phyloP scores from a whole-genome alignment of 345 rosid species.

The Eucalyptus marginata region DNA sequence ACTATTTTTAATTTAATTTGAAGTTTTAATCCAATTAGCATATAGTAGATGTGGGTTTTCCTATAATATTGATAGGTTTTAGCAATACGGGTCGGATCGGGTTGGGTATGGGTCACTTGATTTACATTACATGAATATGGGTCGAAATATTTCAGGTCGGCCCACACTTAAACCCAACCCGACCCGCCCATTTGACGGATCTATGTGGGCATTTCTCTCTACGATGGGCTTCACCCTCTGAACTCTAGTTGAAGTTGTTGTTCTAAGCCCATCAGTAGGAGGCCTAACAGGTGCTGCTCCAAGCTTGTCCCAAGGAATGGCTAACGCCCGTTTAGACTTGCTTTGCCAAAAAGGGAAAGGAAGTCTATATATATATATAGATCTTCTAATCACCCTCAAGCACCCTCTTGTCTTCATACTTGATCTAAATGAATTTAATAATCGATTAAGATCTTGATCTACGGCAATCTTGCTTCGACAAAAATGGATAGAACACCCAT shows the following conservation, averaged over 20 bases:
- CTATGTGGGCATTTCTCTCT: background rate
- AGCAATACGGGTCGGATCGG: too few relatives aligned
- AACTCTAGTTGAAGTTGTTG: background rate
- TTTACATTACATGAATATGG: too few relatives aligned
- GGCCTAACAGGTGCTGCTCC: background rate
- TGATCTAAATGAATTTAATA: background rate
- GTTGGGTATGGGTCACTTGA: too few relatives aligned
- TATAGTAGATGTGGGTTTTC: too few relatives aligned
- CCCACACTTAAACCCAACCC: too few relatives aligned
- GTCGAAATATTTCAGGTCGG: too few relatives aligned
- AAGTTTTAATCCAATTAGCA: too few relatives aligned
- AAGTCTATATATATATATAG: background rate
- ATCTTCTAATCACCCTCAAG: background rate
- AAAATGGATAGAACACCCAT: background rate
- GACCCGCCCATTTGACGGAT: too few relatives aligned
- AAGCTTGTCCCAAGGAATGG: background rate
- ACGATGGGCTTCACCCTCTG: background rate
- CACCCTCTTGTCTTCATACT: background rate
- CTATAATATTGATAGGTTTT: too few relatives aligned
- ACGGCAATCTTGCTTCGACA: background rate
- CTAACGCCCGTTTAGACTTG: background rate
- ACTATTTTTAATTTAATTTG: too few relatives aligned
- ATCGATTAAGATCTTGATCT: background rate
- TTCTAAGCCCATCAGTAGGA: background rate
- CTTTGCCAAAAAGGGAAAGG: background rate